phyloP scores from a whole-genome alignment of 768 basidiomycete genomes.

The Mrakia gelida region DNA sequence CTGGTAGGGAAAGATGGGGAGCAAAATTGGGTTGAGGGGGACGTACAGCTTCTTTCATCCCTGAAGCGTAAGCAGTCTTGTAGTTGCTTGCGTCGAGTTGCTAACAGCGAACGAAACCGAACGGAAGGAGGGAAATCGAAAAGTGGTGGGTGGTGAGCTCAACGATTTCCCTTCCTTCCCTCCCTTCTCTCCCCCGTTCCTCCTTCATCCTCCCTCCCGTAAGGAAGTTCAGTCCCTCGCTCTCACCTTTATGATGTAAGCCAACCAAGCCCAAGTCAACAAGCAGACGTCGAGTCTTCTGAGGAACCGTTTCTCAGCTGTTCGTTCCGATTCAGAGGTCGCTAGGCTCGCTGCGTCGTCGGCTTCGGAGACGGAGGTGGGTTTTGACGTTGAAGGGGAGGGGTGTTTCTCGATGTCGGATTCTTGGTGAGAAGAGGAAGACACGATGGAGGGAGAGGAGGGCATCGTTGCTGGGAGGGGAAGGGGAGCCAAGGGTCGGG shows the following conservation, averaged over 20 bases:
- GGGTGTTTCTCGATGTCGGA: neutral
- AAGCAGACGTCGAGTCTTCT: conserved; percentile 26
- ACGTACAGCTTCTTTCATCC: conserved; percentile 38
- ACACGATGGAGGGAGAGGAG: too few species aligned
- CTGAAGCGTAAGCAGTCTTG: conserved; percentile 36
- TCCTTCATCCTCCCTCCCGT: too few species aligned
- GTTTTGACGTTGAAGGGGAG: neutral
- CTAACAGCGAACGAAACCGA: neutral
- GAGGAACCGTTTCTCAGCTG: conserved; percentile 25
- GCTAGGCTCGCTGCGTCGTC: neutral
- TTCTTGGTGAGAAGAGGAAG: neutral
- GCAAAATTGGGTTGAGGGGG: neutral
- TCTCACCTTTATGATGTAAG: conserved; percentile 14
- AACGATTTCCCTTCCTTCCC: neutral
- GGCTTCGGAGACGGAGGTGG: neutral
- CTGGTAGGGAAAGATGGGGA: neutral
- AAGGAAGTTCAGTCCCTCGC: too few species aligned
- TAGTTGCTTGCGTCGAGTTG: conserved; percentile 35
- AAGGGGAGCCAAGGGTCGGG: neutral
- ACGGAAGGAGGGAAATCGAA: neutral
- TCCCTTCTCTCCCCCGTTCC: too few species aligned
- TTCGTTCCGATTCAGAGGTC: neutral
- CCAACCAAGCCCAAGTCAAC: conserved; percentile 31
- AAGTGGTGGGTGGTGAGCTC: neutral
- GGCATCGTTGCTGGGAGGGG: too few species aligned